Percentiles rank a stretch among this genome's conserved stretches.
Evolutionary conservation across 257 asterid genomes (phyloP).

Genomic region (Penstemon newberryi): DNA sequence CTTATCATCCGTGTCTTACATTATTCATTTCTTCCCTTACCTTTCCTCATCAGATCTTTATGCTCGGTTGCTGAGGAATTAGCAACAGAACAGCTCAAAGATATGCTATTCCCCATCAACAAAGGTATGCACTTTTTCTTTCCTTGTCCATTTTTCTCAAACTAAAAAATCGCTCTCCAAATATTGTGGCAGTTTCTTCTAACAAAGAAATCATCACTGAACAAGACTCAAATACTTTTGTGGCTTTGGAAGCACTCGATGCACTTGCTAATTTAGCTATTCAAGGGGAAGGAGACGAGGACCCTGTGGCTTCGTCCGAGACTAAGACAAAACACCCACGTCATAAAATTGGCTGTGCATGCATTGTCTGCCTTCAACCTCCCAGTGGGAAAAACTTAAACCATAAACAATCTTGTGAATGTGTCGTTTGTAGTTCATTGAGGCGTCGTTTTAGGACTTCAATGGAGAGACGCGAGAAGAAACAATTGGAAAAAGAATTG

Average conservation of each 20-base stretch:
- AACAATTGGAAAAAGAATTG: constrained; percentile 50
- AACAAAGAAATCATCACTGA: constrained; percentile 41
- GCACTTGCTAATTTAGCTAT: constrained; percentile 66
- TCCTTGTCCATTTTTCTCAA: constrained; percentile 4
- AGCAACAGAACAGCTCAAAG: constrained; percentile 56
- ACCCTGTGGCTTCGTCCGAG: constrained; percentile 43
- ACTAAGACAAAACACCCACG: constrained; percentile 71
- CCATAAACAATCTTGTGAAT: constrained; percentile 66
- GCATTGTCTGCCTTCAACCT: constrained; percentile 86
- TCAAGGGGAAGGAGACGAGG: constrained; percentile 49
- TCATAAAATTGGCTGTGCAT: constrained; percentile 68
- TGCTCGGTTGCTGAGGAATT: constrained; percentile 77
- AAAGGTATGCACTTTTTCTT: constrained; percentile 40
- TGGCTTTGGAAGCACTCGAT: constrained; percentile 68
- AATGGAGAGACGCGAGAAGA: constrained; percentile 60
- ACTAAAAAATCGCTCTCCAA: neutral
- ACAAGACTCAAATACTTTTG: constrained; percentile 39
- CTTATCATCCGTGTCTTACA: neutral
- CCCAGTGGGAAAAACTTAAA: constrained; percentile 73
- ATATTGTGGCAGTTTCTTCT: constrained; percentile 47
- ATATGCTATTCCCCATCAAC: constrained; percentile 43
- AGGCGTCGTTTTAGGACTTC: constrained; percentile 60
- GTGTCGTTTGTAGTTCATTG: constrained; percentile 59
- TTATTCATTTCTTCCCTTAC: constrained; percentile 16
- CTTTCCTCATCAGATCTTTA: constrained; percentile 49